Base-by-base conservation (phyloP, 1,284 basidiomycete genomes). In the Microbotryum intermedium region DNA sequence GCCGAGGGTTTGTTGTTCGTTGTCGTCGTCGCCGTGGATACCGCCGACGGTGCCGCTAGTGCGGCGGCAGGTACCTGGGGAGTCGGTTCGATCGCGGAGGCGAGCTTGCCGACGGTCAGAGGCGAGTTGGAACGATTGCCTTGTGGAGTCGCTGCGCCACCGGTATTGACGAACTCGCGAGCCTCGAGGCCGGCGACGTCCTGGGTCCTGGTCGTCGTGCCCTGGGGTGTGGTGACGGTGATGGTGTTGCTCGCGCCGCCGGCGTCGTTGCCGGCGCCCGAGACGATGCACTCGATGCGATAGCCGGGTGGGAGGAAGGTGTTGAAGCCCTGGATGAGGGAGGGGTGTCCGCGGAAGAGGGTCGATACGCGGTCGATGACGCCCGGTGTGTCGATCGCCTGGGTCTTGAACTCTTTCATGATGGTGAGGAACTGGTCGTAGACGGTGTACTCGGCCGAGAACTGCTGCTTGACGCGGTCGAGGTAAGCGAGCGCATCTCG, bases 291-390 rank as follows among this genome's bases (percentile, higher is more conserved):
- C 72, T 97, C 93, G 74, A 98, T 97, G 65, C 90, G 87, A 77
- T 98, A 98, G 42, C 94, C 94, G 25, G 88, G 83, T 1, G 95
- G 95, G 3, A 98, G 83, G 77, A 98, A 98, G 4, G 94, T 97
- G 78, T 99, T 98, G 83, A 98, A 98, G 39, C 95, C 95, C 76
- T 95, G 88, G 59, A 99, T 97, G 70, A 99, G 87, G 64, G 82
- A 77, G 2, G 89, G 90, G 76, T 97, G 91, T 16, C 92, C 92
- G 69, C 90, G 84, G 77, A 99, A 99, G 49, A 99, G 84, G 67
- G 83, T 84, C 2, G 93, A 97, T 56, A 98, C 94, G 60, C 95
- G 88, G 71, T 93, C 86, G 73, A 99, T 99, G 71, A 98, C 95
- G 62, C 93, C 94, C 1, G 94, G 95, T 0, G 95, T 98, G 79